phyloP scores from a whole-genome alignment of 2,329 filamentous ascomycete species.

The Aureobasidium sp. region DNA sequence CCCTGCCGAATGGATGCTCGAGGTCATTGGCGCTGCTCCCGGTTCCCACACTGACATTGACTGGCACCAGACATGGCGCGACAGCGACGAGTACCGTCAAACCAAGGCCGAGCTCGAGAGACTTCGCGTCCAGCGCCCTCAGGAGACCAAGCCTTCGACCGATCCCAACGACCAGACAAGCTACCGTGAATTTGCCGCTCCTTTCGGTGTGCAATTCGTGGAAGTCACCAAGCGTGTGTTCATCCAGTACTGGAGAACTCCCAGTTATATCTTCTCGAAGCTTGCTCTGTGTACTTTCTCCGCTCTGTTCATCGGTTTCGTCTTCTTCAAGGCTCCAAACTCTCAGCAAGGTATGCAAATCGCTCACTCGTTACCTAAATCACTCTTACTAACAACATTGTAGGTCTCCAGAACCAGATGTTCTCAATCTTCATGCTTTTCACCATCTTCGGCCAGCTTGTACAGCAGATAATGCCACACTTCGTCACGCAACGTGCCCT shows the following conservation, averaged over 20 bases:
- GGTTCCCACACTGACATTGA: conserved; percentile 44
- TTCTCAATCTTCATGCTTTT: conserved; percentile 66
- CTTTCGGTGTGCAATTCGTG: conserved; percentile 60
- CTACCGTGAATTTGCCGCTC: conserved; percentile 71
- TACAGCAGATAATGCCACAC: conserved; percentile 74
- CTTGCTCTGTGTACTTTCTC: conserved; percentile 56
- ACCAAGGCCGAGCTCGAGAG: conserved; percentile 41
- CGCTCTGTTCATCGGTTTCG: conserved; percentile 70
- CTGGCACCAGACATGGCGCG: conserved; percentile 44
- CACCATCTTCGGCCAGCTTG: conserved; percentile 73
- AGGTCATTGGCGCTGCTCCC: conserved; percentile 48
- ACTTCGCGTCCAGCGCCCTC: conserved; percentile 36
- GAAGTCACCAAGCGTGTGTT: conserved; percentile 69
- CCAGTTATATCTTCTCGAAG: conserved; percentile 85
- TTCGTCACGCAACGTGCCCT: conserved; percentile 75
- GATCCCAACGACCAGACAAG: conserved; percentile 28
- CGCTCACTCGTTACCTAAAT: no score
- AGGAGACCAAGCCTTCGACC: conserved; percentile 25
- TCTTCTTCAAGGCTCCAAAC: conserved; percentile 66
- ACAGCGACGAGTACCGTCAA: conserved; percentile 33
- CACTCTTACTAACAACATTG: no score
- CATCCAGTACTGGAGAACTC: conserved; percentile 87
- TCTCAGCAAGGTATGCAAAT: conserved; percentile 47
- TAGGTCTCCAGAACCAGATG: no score
- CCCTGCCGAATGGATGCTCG: conserved; percentile 74